Conservation (phyloP, 2,329 filamentous ascomycete genomes). For the Aspergillus sp. region DNA sequence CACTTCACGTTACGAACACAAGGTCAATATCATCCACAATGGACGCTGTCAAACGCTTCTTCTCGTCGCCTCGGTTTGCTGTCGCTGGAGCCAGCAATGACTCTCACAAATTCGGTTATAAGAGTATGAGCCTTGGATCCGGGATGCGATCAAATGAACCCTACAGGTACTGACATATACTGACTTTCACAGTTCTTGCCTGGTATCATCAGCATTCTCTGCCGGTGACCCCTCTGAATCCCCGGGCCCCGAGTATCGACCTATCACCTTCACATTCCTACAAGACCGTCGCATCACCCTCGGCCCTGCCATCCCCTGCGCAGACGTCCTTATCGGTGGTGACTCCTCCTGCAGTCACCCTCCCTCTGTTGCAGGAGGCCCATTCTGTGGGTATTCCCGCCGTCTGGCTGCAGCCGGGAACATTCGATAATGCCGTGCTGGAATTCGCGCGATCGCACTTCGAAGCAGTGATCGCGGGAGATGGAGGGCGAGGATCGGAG, state of each 20-base stretch:
- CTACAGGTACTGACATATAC: no score
- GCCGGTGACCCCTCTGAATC: constrained; percentile 83
- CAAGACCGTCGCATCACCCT: constrained; percentile 67
- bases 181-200: constrained; percentile 69
- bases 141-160: neutral
- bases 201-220: constrained; percentile 84
- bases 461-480: constrained; percentile 68
- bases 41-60: constrained; percentile 73
- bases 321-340: constrained; percentile 83
- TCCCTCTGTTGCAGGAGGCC: constrained; percentile 75
- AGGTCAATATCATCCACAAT: constrained; percentile 21
- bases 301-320: constrained; percentile 65
- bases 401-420: constrained; percentile 91
- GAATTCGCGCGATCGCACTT: constrained; percentile 72
- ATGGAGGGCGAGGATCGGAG: constrained; percentile 68
- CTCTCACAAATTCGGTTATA: constrained; percentile 83
- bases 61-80: constrained; percentile 77
- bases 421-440: constrained; percentile 77
- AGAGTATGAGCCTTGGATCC: constrained; percentile 59
- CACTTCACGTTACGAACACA: neutral
- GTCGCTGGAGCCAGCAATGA: constrained; percentile 90
- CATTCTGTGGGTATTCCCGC: constrained; percentile 72
- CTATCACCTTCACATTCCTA: constrained; percentile 61
- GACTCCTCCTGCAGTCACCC: constrained; percentile 79
- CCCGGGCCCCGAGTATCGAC: constrained; percentile 66